These are phyloP conservation scores for Yamadazyma endophytica DNA, from an alignment of 805 yeast species.

Conservation along the genomic window DNA sequence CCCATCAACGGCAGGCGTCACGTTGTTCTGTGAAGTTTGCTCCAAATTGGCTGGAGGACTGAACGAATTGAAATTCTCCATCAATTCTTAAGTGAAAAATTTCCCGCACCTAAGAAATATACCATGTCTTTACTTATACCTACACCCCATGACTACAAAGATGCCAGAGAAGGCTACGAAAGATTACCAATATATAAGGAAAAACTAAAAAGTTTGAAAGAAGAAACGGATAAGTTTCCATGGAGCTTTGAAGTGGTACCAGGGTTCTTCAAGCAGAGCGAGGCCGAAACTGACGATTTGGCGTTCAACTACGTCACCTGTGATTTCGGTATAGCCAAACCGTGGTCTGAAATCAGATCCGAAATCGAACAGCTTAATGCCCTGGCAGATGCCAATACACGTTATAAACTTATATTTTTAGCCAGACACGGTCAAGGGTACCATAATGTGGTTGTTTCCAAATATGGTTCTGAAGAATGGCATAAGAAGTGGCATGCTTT, in stretches of 20 bases:
- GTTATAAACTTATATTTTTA: slow-evolving; percentile 47
- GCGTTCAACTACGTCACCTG: slow-evolving; percentile 38
- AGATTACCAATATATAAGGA: slow-evolving; percentile 12
- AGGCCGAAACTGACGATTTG: slow-evolving; percentile 41
- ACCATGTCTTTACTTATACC: slow-evolving; percentile 28
- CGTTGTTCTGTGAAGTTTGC: too few relatives aligned
- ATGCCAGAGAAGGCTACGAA: slow-evolving; percentile 26
- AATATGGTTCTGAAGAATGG: slow-evolving; percentile 58
- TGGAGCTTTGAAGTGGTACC: slow-evolving; percentile 47
- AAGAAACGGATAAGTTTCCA: slow-evolving; percentile 15
- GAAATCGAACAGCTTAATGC: slow-evolving; percentile 23
- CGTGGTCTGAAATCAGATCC: slow-evolving; percentile 35
- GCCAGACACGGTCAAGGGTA: slow-evolving; percentile 73
- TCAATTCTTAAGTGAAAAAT: background rate
- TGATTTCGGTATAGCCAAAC: slow-evolving; percentile 40
- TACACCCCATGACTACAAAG: slow-evolving; percentile 26
- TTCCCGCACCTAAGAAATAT: background rate
- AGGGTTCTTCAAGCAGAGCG: slow-evolving; percentile 49
- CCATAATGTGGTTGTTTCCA: slow-evolving; percentile 52
- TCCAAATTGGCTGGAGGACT: too few relatives aligned
- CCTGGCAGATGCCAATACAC: slow-evolving; percentile 19
- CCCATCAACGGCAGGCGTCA: too few relatives aligned
- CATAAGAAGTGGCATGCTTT: slow-evolving; percentile 48
- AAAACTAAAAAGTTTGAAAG: slow-evolving; percentile 1
- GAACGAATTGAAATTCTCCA: background rate